A percentile compares a stretch with the other conserved stretches of the same genome.
Evolutionary conservation across 768 basidiomycete genomes (phyloP).

Genomic region (Baorangia bicolor): DNA sequence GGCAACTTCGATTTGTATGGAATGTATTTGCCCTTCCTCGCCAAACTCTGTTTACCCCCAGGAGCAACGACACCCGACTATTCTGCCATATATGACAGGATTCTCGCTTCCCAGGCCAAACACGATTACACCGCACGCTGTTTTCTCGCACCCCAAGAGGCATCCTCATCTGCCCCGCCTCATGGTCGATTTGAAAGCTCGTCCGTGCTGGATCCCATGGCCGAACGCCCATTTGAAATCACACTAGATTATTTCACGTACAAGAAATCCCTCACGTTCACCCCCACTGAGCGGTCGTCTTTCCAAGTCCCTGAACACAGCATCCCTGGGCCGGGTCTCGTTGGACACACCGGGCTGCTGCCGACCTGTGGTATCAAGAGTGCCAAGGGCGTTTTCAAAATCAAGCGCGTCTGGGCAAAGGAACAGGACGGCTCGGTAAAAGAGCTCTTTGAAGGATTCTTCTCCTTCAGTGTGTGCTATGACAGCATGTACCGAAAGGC

Average conservation of each 20-base stretch:
- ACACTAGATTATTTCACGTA: slow-evolving; percentile 24
- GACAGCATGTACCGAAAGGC: slow-evolving; percentile 35
- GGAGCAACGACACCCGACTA: slow-evolving; percentile 29
- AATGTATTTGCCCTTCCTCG: slow-evolving; percentile 39
- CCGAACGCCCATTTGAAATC: slow-evolving; percentile 36
- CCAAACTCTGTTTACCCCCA: slow-evolving; percentile 31
- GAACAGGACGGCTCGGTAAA: slow-evolving; percentile 18
- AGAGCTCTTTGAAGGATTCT: slow-evolving; percentile 42
- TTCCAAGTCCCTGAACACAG: slow-evolving; percentile 25
- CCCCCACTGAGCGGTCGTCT: slow-evolving; percentile 25
- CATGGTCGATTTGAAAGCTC: slow-evolving; percentile 27
- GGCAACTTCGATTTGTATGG: slow-evolving; percentile 42
- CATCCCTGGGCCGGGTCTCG: slow-evolving; percentile 27
- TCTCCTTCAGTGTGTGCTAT: slow-evolving; percentile 37
- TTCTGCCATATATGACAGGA: slow-evolving; percentile 34
- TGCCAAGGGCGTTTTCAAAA: slow-evolving; percentile 35
- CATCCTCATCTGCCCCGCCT: slow-evolving; percentile 9
- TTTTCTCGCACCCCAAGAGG: slow-evolving; percentile 19
- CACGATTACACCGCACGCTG: slow-evolving; percentile 37
- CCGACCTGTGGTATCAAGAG: slow-evolving; percentile 34
- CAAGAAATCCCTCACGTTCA: slow-evolving; percentile 28
- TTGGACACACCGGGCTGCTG: slow-evolving; percentile 25
- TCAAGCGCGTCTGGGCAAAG: slow-evolving; percentile 36
- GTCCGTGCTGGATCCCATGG: slow-evolving; percentile 35
- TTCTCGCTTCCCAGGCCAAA: slow-evolving; percentile 39